These are phyloP conservation scores for Kalmusia sp. DNA, from an alignment of 2,329 filamentous ascomycete genomes.

Conservation along the genomic window DNA sequence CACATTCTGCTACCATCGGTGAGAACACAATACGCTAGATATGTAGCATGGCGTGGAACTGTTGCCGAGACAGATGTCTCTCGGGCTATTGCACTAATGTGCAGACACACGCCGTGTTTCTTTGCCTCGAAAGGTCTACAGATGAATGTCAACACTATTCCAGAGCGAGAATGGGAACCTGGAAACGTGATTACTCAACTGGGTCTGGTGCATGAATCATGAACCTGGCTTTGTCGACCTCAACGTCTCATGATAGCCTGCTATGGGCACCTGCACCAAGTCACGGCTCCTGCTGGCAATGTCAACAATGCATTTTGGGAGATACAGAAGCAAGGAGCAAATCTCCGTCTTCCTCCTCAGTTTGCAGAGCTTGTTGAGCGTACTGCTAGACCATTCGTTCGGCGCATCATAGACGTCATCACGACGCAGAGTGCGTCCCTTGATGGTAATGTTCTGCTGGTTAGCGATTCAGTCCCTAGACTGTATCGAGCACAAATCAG, in stretches of 20 bases:
- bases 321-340: not conserved
- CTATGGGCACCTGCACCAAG: slow-evolving; percentile 2
- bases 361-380: slow-evolving; percentile 9
- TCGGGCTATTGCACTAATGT: too few relatives aligned
- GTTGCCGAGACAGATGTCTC: slow-evolving; percentile 27
- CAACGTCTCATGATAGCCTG: slow-evolving; percentile 8
- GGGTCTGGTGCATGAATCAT: slow-evolving; percentile 7
- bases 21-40: slow-evolving; percentile 32
- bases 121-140: slow-evolving; percentile 23
- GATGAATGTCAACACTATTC: slow-evolving; percentile 20
- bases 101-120: too few relatives aligned
- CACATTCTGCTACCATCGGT: slow-evolving; percentile 21
- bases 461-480: too few relatives aligned
- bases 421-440: too few relatives aligned
- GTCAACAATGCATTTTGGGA: not conserved
- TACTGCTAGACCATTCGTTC: slow-evolving; percentile 5
- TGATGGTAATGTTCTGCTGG: too few relatives aligned
- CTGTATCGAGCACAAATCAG: too few relatives aligned
- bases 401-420: slow-evolving; percentile 25
- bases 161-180: not conserved
- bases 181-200: slow-evolving; percentile 7
- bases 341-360: not conserved
- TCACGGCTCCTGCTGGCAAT: not conserved
- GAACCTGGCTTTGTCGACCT: not conserved
- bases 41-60: slow-evolving; percentile 37